A percentile compares a stretch with the other conserved stretches of the same genome.
Conservation (phyloP, 2,329 filamentous ascomycete genomes). For the Periconia macrospinosa region DNA sequence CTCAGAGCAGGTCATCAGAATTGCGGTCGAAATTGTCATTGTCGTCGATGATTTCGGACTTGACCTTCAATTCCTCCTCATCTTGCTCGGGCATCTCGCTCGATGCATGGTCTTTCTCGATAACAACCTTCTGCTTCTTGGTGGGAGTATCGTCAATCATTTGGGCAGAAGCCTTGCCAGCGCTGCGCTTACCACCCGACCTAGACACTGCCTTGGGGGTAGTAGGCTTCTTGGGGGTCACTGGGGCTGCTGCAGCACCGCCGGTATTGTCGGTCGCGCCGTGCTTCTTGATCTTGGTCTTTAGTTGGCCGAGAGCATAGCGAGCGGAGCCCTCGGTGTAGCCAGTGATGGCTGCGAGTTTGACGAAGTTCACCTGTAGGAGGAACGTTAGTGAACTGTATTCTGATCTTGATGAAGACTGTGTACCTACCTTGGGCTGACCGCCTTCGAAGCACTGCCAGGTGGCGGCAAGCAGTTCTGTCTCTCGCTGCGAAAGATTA, state of each 20-base stretch:
- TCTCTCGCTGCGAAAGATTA: neutral
- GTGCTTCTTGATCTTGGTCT: slow-evolving; percentile 13
- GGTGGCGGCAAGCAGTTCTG: neutral
- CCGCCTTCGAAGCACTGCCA: neutral
- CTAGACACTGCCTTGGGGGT: neutral
- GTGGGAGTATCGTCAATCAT: neutral
- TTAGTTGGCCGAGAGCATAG: slow-evolving; percentile 16
- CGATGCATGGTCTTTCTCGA: no score
- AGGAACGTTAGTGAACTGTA: neutral
- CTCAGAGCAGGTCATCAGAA: no score
- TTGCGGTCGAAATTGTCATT: neutral
- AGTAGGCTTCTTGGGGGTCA: neutral
- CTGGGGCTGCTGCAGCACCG: neutral
- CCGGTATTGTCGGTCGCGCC: neutral
- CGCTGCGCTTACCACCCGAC: neutral
- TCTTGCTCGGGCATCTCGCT: no score
- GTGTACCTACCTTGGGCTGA: neutral
- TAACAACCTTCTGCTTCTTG: neutral
- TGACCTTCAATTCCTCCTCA: neutral
- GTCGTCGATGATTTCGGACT: neutral
- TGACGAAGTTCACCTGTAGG: neutral
- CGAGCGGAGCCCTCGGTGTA: slow-evolving; percentile 14
- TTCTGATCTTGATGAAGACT: neutral
- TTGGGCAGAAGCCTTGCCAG: neutral
- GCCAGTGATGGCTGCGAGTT: slow-evolving; percentile 13